Evolutionary conservation across 345 rosid species (phyloP), one percentile per base, ranked within the genome.

Genomic region (Streptanthus diversifolius): DNA sequence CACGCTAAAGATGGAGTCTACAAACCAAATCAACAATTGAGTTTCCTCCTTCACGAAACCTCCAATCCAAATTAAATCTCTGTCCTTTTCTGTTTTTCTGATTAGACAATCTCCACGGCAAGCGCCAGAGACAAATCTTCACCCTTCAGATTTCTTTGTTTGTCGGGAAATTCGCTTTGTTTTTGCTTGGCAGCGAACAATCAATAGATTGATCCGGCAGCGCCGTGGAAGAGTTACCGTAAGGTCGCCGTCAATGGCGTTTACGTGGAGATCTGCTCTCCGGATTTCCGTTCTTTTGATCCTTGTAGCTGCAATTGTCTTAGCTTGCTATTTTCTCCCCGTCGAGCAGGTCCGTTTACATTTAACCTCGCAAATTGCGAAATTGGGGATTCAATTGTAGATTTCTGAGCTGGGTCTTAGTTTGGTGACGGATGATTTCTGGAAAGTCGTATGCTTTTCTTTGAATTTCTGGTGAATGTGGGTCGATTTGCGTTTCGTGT

Each of bases 251-350:
- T 83, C 82, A 11, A 90, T 92, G 97, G 92, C 90, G 63, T 79
- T 85, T 25, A 70, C 90, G 29, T 84, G 90, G 97, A 83, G 82
- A 68, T 86, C 96, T 70, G 96, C 85, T 75, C 80, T 90, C 49
- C 79, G 96, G 77, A 71, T 92, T 76, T 68, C 84, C 19, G 82
- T 95, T 72, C 86, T 95, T 58, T 65, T 88, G 27, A 61, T 84
- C 30, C 97, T 95, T 72, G 8, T 87, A 7, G 88, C 86, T 70
- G 90, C 91, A 55, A 84, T 80, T 57, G 72, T 85, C 77, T 59
- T 82, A 73, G 99, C 97, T 74, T 90, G 86, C 63, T 88, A 83
- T 83, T 88, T 96, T 60, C 92, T 92, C 71, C 99, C 99, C 48
- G 87, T 95, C 3, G 96, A 95, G 69, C 82, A 92, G 96, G 99